Conservation (phyloP, 108 stramenopile genomes). For the Cylindrotheca fusiformis region DNA sequence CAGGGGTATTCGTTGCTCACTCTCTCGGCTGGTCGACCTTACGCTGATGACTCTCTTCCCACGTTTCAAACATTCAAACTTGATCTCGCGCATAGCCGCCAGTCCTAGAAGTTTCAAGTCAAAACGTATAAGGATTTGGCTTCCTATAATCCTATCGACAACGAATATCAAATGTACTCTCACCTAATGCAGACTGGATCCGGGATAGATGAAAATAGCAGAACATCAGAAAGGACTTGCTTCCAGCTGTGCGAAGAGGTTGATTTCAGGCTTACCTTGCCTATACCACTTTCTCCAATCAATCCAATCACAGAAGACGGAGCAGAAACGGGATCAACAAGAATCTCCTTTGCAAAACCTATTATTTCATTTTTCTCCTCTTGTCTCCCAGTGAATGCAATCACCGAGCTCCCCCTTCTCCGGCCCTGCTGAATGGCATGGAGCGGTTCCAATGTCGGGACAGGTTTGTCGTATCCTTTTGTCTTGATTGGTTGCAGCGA, state of each 20-base stretch:
- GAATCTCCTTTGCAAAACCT: constrained; percentile 40
- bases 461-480: constrained; percentile 70
- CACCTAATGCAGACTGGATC: constrained; percentile 52
- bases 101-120: background rate
- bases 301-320: constrained; percentile 40
- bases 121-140: background rate
- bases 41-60: background rate
- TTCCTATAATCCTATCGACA: constrained; percentile 37
- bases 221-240: too few relatives aligned
- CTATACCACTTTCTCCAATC: constrained; percentile 50
- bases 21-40: background rate
- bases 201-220: constrained; percentile 45
- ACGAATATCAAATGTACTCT: constrained; percentile 57
- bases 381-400: constrained; percentile 59
- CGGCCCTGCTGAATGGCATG: constrained; percentile 27
- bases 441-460: constrained; percentile 69
- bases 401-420: constrained; percentile 38
- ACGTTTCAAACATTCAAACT: background rate
- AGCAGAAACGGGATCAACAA: constrained; percentile 2
- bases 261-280: constrained; percentile 62
- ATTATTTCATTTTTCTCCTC: constrained; percentile 51
- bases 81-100: background rate
- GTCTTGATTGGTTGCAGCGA: constrained; percentile 55
- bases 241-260: too few relatives aligned
- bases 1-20: background rate